Conservation (phyloP, 139 green algal genomes). For the Dunaliella primolecta region DNA sequence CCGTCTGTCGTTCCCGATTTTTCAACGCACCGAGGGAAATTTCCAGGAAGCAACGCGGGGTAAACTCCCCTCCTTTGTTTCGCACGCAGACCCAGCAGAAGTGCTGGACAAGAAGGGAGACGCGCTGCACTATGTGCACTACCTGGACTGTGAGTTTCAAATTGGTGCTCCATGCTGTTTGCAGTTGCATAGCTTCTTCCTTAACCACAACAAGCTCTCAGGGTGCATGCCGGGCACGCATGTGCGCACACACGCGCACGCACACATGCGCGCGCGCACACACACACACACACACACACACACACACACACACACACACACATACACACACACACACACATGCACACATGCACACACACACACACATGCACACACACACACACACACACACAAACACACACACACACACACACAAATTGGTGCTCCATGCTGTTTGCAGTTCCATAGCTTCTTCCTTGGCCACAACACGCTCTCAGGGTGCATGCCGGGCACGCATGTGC, state of each 20-base stretch:
- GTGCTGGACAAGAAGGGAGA: conserved; percentile 41
- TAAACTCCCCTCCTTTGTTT: not conserved
- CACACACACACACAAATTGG: too few species aligned
- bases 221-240: not conserved
- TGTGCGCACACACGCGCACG: not conserved
- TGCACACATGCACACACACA: too few species aligned
- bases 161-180: not conserved
- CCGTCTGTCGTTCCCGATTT: not conserved
- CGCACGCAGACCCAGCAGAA: conserved; percentile 40
- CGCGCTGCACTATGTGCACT: conserved; percentile 85
- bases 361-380: too few species aligned
- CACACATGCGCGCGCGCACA: too few species aligned
- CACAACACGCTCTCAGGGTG: not conserved
- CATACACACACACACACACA: too few species aligned
- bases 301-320: too few species aligned
- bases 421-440: not conserved
- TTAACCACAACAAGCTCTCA: not conserved
- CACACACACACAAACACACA: too few species aligned
- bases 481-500: not conserved
- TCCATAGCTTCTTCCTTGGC: not conserved
- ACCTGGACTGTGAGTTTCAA: conserved; percentile 69
- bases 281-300: too few species aligned
- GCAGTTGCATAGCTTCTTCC: too few species aligned
- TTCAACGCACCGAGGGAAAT: too few species aligned
- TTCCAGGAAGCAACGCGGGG: too few species aligned